These are phyloP conservation scores for Fragosphaeria purpurea DNA, from an alignment of 2,329 filamentous ascomycete species.

Conservation along the genomic window DNA sequence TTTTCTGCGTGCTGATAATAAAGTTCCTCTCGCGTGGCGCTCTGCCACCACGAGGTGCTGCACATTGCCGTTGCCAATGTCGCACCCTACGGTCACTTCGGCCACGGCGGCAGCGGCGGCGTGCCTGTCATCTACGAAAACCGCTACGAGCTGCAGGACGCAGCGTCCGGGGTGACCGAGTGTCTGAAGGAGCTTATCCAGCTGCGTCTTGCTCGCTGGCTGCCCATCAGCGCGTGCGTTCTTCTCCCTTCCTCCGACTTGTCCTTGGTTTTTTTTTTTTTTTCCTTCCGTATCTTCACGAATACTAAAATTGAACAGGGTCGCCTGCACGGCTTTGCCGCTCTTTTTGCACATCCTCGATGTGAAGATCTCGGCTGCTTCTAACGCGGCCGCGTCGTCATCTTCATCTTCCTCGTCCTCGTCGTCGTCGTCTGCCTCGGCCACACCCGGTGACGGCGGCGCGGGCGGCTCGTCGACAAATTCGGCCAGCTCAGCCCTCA, in stretches of 20 bases:
- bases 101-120: background rate
- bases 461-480: background rate
- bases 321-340: conserved; percentile 12
- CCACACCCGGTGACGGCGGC: background rate
- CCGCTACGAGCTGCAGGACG: conserved; percentile 12
- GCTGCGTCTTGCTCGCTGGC: conserved; percentile 13
- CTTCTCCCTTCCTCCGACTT: no score
- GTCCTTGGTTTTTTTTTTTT: background rate
- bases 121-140: conserved; percentile 8
- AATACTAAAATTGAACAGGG: background rate
- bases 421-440: background rate
- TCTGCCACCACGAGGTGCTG: conserved; percentile 13
- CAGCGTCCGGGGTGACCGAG: conserved; percentile 11
- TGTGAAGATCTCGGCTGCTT: conserved; percentile 9
- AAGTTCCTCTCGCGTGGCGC: conserved; percentile 12
- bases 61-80: conserved; percentile 31
- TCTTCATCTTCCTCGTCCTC: background rate
- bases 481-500: conserved; percentile 23
- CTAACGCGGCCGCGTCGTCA: background rate
- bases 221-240: conserved; percentile 12
- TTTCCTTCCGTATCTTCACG: no score
- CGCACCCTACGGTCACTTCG: conserved; percentile 19
- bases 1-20: background rate
- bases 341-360: conserved; percentile 14
- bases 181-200: conserved; percentile 14